Conservation (phyloP, 192 early-diverging fungal genomes). For the Podila minutissima region DNA sequence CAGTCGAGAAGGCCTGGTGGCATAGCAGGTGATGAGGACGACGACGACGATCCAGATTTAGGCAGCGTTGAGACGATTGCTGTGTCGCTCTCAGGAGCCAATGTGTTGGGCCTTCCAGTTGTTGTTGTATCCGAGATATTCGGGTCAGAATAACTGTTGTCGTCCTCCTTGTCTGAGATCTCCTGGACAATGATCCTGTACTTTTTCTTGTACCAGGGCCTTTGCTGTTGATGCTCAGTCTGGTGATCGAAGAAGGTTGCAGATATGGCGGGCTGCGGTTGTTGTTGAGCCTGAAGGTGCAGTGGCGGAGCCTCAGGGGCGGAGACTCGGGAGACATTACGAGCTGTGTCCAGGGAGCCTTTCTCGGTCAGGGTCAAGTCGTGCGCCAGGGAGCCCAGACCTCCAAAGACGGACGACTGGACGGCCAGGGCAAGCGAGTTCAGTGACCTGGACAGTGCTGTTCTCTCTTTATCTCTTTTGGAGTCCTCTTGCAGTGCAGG, state of each 20-base stretch:
- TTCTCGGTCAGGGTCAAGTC: background rate
- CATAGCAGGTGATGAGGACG: background rate
- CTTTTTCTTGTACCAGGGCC: background rate
- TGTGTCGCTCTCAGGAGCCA: background rate
- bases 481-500: too few species aligned
- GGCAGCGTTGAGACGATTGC: background rate
- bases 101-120: background rate
- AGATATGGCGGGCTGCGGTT: too few species aligned
- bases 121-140: background rate
- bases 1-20: background rate
- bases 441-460: background rate
- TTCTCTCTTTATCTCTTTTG: background rate
- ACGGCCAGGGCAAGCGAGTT: constrained; percentile 1
- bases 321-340: background rate
- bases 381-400: background rate
- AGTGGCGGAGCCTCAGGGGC: background rate
- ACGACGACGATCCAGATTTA: background rate
- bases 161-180: background rate
- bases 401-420: background rate
- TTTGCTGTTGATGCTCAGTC: background rate
- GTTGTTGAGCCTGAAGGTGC: too few species aligned
- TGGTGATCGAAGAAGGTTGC: too few species aligned
- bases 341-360: background rate
- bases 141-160: background rate
- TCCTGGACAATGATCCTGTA: background rate